phyloP scores from a whole-genome alignment of 352 stramenopile genomes.

The Aphanomyces astaci region DNA sequence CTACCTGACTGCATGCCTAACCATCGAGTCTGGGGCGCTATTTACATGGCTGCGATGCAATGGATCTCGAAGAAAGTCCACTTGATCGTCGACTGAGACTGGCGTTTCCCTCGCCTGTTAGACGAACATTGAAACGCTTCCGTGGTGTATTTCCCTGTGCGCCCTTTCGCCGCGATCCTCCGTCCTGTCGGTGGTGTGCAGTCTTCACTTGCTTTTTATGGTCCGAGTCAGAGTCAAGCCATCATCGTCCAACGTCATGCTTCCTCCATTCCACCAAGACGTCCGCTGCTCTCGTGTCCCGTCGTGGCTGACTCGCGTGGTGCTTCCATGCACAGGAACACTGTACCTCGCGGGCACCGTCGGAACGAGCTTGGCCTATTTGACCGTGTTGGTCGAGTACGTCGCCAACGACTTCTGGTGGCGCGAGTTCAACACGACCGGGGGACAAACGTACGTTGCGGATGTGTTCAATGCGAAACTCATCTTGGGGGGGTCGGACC shows the following conservation, averaged over 20 bases:
- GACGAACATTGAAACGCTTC: no score
- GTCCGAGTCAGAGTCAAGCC: no score
- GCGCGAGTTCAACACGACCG: slow-evolving; percentile 15
- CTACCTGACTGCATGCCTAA: no score
- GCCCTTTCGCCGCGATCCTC: no score
- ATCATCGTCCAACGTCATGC: not conserved
- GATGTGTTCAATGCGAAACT: slow-evolving; percentile 1
- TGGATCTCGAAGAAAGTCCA: no score
- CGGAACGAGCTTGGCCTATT: not conserved
- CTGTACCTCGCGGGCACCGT: not conserved
- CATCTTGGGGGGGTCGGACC: not conserved
- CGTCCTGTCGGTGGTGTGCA: no score
- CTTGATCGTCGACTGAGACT: no score
- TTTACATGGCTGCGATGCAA: no score
- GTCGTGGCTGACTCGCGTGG: not conserved
- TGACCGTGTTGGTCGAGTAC: not conserved
- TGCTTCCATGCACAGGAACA: not conserved
- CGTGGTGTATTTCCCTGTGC: no score
- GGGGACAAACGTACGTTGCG: slow-evolving; percentile 11
- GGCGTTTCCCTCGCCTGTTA: no score
- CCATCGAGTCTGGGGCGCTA: no score
- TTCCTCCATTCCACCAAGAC: not conserved
- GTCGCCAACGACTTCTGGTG: slow-evolving; percentile 23
- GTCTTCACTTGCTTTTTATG: no score
- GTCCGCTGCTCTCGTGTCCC: not conserved